These are phyloP conservation scores for Thermochaetoides thermophila DNA, from an alignment of 495 filamentous ascomycete species.

Conservation along the genomic window DNA sequence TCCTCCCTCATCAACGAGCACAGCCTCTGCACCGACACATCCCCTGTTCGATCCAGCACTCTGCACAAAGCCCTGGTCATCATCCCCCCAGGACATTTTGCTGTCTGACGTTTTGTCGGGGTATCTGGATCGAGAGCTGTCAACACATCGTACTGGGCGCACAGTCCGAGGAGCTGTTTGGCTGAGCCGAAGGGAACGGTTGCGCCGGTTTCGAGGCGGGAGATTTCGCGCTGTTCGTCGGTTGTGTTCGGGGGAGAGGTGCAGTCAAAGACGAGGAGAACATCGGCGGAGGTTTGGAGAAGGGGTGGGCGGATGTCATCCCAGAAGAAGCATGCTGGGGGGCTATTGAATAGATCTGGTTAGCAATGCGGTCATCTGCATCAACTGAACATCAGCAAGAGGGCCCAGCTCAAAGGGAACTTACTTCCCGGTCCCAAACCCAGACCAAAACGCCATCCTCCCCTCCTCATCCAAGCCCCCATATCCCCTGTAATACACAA, in stretches of 20 bases:
- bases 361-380: too few species aligned
- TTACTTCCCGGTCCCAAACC: too few species aligned
- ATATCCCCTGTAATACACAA: constrained; percentile 15
- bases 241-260: constrained; percentile 1
- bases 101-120: too few species aligned
- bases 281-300: constrained; percentile 10
- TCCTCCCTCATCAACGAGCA: constrained; percentile 15
- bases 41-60: constrained; percentile 5
- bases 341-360: too few species aligned
- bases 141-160: constrained; percentile 1
- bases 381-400: too few species aligned
- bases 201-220: constrained; percentile 8
- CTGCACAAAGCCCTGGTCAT: constrained; percentile 12
- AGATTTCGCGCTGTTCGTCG: constrained; percentile 4
- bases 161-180: constrained; percentile 16
- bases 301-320: constrained; percentile 17
- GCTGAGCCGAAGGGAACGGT: constrained; percentile 6
- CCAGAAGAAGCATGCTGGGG: constrained; percentile 19
- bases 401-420: too few species aligned
- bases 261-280: constrained; percentile 17
- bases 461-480: constrained; percentile 9
- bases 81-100: not conserved
- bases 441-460: too few species aligned
- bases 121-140: not conserved
- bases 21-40: constrained; percentile 12